A percentile compares a stretch with the other conserved stretches of the same genome.
Evolutionary conservation across 2,329 filamentous ascomycete species (phyloP).

Genomic region (Metarhizium brunneum): DNA sequence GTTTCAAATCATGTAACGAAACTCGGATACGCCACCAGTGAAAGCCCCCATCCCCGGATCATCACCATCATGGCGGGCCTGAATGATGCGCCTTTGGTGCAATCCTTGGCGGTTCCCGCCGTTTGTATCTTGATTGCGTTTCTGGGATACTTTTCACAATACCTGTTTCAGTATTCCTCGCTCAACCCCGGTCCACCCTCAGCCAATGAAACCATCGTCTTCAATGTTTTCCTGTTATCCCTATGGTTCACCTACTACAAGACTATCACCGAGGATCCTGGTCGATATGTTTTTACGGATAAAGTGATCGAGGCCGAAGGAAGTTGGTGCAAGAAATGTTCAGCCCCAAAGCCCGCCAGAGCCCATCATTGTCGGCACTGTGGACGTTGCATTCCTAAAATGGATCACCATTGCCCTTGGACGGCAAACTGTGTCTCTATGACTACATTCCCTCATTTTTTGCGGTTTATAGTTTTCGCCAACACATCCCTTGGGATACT

Average conservation of each 20-base stretch:
- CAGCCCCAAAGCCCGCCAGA: conserved; percentile 63
- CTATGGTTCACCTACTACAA: conserved; percentile 63
- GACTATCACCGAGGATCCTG: conserved; percentile 48
- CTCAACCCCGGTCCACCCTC: conserved; percentile 53
- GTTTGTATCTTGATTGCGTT: conserved; percentile 59
- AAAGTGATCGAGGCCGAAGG: conserved; percentile 23
- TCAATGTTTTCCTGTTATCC: conserved; percentile 56
- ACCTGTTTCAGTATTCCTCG: conserved; percentile 50
- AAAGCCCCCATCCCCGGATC: neutral
- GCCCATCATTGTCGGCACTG: conserved; percentile 78
- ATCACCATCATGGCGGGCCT: conserved; percentile 29
- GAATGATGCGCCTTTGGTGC: conserved; percentile 32
- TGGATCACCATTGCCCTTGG: conserved; percentile 87
- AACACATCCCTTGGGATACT: conserved; percentile 57
- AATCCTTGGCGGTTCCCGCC: conserved; percentile 56
- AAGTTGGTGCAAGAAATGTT: conserved; percentile 69
- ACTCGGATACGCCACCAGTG: neutral
- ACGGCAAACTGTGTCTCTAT: conserved; percentile 76
- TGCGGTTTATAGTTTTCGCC: conserved; percentile 67
- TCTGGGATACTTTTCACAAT: conserved; percentile 64
- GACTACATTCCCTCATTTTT: conserved; percentile 72
- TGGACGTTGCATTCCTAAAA: conserved; percentile 64
- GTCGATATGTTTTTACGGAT: conserved; percentile 39
- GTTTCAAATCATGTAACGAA: neutral
- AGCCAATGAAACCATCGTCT: conserved; percentile 44